phyloP scores from a whole-genome alignment of 306 rosid genomes.

The Carpinus fangiana region DNA sequence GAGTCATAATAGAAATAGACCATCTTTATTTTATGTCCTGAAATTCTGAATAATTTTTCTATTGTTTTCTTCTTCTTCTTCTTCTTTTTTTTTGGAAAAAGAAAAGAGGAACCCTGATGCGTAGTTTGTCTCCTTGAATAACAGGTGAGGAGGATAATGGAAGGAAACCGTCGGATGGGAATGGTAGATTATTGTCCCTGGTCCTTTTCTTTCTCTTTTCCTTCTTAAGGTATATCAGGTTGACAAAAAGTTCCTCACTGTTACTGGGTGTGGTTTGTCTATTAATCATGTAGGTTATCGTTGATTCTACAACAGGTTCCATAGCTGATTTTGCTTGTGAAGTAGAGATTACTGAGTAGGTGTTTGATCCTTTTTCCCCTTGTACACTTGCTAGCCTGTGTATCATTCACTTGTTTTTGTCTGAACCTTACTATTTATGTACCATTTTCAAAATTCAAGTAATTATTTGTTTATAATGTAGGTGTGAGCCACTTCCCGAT shows the following conservation, averaged over 20 bases:
- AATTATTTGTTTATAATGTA: conserved; percentile 30
- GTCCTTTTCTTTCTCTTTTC: conserved; percentile 30
- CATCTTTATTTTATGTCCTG: neutral
- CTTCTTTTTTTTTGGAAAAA: too few relatives aligned
- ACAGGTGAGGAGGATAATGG: conserved; percentile 98
- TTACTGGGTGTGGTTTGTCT: conserved; percentile 35
- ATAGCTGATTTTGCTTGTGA: conserved; percentile 93
- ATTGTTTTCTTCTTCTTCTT: neutral
- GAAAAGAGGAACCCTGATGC: neutral
- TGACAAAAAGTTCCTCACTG: conserved; percentile 24
- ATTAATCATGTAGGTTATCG: conserved; percentile 60
- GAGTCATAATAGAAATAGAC: neutral
- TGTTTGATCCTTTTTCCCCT: conserved; percentile 33
- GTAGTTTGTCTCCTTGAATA: neutral
- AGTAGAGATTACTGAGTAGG: conserved; percentile 98
- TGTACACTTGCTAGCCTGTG: conserved; percentile 4
- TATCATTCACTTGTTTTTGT: conserved; percentile 3
- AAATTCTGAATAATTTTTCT: neutral
- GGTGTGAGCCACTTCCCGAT: conserved; percentile 99
- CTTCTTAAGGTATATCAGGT: conserved; percentile 26
- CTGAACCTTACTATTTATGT: conserved; percentile 10
- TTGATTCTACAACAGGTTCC: conserved; percentile 69
- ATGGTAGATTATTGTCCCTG: conserved; percentile 67
- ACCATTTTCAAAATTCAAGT: conserved; percentile 1
- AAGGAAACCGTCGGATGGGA: conserved; percentile 99